Conservation (phyloP, 192 early-diverging fungal species). For the Fimicolochytrium jonesii region DNA sequence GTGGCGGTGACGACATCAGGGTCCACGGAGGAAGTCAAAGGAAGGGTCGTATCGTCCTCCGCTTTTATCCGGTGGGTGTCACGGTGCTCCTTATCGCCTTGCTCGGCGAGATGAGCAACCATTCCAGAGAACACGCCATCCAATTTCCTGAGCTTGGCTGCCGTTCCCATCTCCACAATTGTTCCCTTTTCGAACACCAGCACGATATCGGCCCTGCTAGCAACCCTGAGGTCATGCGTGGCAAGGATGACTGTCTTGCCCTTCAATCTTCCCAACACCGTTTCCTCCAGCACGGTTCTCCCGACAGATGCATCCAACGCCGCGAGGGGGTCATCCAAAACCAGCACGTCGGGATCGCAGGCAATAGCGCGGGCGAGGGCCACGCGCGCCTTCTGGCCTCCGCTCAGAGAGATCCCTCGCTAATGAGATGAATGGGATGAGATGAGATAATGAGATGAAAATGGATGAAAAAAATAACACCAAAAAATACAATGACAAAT, state of each 20-base stretch:
- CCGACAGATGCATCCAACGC: slow-evolving; percentile 52
- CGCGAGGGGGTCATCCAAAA: slow-evolving; percentile 42
- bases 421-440: too few species aligned
- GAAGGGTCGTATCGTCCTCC: neutral
- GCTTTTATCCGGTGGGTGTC: neutral
- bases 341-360: slow-evolving; percentile 36
- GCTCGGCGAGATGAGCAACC: neutral
- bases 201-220: slow-evolving; percentile 62
- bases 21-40: too few species aligned
- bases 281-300: slow-evolving; percentile 64
- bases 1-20: too few species aligned
- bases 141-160: neutral
- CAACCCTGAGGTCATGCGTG: slow-evolving; percentile 55
- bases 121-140: neutral
- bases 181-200: slow-evolving; percentile 59
- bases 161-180: slow-evolving; percentile 51
- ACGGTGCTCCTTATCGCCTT: neutral
- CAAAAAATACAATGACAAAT: too few species aligned
- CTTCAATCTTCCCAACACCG: slow-evolving; percentile 48
- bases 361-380: slow-evolving; percentile 35
- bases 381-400: slow-evolving; percentile 43
- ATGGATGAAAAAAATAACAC: too few species aligned
- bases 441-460: too few species aligned
- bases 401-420: slow-evolving; percentile 36
- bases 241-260: slow-evolving; percentile 69